Evolutionary conservation across 1,139 yeast genomes (phyloP).

Genomic region (Nakaseomyces uthaithaninus): DNA sequence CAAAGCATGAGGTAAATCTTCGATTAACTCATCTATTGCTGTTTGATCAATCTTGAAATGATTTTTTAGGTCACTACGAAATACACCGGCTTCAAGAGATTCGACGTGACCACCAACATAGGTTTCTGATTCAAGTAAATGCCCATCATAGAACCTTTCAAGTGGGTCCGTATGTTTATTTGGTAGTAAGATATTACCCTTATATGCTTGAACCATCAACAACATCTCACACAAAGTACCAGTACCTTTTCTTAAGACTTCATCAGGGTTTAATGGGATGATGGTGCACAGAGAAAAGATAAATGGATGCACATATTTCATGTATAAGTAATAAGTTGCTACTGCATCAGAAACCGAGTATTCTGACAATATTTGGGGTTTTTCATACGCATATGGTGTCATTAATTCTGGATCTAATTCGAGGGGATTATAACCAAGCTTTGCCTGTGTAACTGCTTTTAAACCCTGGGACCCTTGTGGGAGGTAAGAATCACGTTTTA

Average conservation of each 20-base stretch:
- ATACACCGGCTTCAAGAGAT: constrained; percentile 95
- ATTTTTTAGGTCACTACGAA: constrained; percentile 75
- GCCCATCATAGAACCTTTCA: constrained; percentile 91
- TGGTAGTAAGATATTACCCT: constrained; percentile 69
- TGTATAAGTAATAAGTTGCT: constrained; percentile 91
- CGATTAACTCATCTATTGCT: constrained; percentile 72
- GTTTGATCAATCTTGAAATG: constrained; percentile 73
- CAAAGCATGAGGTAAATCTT: constrained; percentile 67
- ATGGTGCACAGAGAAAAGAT: constrained; percentile 92
- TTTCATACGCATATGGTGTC: constrained; percentile 95
- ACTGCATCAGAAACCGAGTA: constrained; percentile 99
- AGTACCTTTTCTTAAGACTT: constrained; percentile 91
- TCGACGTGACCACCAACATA: constrained; percentile 99
- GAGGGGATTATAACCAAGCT: constrained; percentile 91
- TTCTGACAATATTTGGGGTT: constrained; percentile 87
- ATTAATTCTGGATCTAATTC: constrained; percentile 95
- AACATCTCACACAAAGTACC: constrained; percentile 99
- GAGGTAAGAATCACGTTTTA: constrained; percentile 92
- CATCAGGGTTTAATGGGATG: constrained; percentile 94
- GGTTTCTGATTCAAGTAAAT: constrained; percentile 87
- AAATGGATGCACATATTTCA: constrained; percentile 96
- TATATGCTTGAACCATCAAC: constrained; percentile 91
- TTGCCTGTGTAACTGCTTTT: constrained; percentile 94
- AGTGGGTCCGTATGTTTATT: constrained; percentile 89
- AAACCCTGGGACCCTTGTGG: constrained; percentile 99